phyloP scores from a whole-genome alignment of 2,329 filamentous ascomycete species.

The Fusarium duplospermum region DNA sequence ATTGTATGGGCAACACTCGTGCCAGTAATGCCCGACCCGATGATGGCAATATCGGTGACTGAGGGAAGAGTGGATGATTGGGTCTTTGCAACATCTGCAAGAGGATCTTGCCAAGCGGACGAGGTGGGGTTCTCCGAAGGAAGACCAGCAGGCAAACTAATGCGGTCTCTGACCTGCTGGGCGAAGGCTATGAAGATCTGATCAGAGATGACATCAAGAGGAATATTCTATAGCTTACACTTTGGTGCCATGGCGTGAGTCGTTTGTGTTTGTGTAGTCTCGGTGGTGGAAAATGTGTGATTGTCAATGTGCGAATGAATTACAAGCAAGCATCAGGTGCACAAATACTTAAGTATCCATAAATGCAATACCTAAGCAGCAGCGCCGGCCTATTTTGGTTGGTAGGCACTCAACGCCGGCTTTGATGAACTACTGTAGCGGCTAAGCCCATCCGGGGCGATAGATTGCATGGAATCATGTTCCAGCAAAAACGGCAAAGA shows the following conservation, averaged over 20 bases:
- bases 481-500: no score
- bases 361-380: neutral
- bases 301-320: neutral
- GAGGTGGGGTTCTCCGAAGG: constrained; percentile 27
- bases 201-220: neutral
- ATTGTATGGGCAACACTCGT: constrained; percentile 39
- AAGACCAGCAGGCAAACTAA: neutral
- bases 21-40: constrained; percentile 45
- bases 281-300: neutral
- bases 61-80: constrained; percentile 33
- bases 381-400: neutral
- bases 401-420: neutral
- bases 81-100: constrained; percentile 12
- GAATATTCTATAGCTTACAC: neutral
- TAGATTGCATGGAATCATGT: neutral
- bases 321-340: neutral
- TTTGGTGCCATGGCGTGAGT: neutral
- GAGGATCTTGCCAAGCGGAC: constrained; percentile 14
- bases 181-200: neutral
- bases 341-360: neutral
- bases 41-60: constrained; percentile 40
- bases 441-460: neutral
- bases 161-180: neutral
- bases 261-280: neutral
- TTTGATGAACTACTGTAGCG: neutral